A percentile compares a stretch with the other conserved stretches of the same genome.
These are phyloP conservation scores for Sporothrix pallida DNA, from an alignment of 2,329 filamentous ascomycete genomes.

Conservation along the genomic window DNA sequence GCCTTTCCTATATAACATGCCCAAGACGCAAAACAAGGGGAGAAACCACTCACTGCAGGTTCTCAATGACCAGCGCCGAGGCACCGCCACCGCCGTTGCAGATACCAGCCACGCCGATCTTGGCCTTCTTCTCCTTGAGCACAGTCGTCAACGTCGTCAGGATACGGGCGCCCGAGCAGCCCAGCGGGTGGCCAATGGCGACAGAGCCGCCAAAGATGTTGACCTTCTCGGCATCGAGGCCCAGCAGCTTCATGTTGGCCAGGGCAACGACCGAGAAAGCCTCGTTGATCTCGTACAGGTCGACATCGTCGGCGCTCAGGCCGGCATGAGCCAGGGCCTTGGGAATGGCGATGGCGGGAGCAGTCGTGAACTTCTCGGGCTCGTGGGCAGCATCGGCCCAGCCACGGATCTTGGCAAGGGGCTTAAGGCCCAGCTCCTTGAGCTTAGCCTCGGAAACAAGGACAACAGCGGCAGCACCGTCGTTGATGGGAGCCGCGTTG, in stretches of 20 bases:
- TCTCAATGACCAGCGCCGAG: slow-evolving; percentile 90
- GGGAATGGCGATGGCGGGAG: slow-evolving; percentile 90
- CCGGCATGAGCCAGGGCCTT: slow-evolving; percentile 97
- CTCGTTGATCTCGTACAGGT: slow-evolving; percentile 99
- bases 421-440: slow-evolving; percentile 88
- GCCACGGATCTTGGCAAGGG: slow-evolving; percentile 93
- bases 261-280: slow-evolving; percentile 96
- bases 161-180: slow-evolving; percentile 92
- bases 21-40: neutral
- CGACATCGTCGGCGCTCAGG: slow-evolving; percentile 75
- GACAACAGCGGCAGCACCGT: slow-evolving; percentile 89
- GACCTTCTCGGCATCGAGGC: slow-evolving; percentile 80
- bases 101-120: slow-evolving; percentile 92
- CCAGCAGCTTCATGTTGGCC: slow-evolving; percentile 92
- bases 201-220: slow-evolving; percentile 96
- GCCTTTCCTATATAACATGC: neutral
- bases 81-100: slow-evolving; percentile 98
- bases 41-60: slow-evolving; percentile 55
- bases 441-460: slow-evolving; percentile 94
- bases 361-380: slow-evolving; percentile 94
- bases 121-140: slow-evolving; percentile 86
- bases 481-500: slow-evolving; percentile 95
- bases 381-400: slow-evolving; percentile 94
- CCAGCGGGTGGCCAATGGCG: slow-evolving; percentile 92
- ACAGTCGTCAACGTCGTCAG: slow-evolving; percentile 88